phyloP scores from a whole-genome alignment of 2,329 filamentous ascomycete species.

The Samsoniella hepiali region DNA sequence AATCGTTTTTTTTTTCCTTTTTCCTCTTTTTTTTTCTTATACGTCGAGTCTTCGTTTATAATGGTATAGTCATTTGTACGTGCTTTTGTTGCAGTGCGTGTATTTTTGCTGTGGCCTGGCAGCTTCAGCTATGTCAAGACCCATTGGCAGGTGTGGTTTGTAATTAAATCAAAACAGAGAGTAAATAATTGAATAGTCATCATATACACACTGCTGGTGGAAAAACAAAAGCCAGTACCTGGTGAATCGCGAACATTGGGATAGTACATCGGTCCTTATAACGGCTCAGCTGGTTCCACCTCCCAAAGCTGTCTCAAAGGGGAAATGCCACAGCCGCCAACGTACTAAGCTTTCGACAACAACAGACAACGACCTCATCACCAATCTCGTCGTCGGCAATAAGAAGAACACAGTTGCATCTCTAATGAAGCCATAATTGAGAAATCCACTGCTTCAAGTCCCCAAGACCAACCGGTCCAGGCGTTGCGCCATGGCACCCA shows the following conservation, averaged over 20 bases:
- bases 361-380: background rate
- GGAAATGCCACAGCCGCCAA: constrained; percentile 3
- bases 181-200: background rate
- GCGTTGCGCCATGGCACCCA: background rate
- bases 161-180: background rate
- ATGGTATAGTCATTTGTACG: background rate
- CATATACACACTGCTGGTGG: background rate
- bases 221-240: background rate
- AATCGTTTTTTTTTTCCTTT: constrained; percentile 15
- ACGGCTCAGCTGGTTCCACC: background rate
- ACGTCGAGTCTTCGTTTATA: background rate
- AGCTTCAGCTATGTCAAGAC: too few species aligned
- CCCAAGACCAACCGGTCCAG: too few species aligned
- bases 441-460: background rate
- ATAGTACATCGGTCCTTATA: background rate
- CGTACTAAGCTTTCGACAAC: background rate
- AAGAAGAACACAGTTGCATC: too few species aligned
- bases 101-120: background rate
- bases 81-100: background rate
- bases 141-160: background rate
- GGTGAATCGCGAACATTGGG: background rate
- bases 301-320: background rate
- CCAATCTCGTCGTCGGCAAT: background rate
- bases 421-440: too few species aligned
- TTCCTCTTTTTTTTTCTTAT: constrained; percentile 1